Evolutionary conservation across 257 asterid genomes (phyloP).

Genomic region (Ligustrum vulgare): DNA sequence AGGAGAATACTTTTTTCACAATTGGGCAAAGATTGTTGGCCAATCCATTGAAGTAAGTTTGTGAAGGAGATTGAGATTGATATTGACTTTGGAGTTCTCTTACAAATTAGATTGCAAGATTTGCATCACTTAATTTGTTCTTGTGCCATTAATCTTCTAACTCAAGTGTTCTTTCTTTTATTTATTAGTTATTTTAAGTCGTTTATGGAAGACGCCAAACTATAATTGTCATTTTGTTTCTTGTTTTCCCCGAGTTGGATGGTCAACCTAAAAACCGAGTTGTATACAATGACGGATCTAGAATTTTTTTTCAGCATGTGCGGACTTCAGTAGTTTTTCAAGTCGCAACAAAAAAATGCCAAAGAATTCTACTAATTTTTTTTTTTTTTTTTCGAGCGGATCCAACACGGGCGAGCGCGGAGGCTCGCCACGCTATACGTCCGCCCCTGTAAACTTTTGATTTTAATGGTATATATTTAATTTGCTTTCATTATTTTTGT

Average conservation of each 20-base stretch:
- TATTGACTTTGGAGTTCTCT: conserved; percentile 10
- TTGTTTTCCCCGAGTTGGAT: background rate
- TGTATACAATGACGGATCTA: no score
- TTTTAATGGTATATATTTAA: background rate
- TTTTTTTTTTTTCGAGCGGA: no score
- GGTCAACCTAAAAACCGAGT: background rate
- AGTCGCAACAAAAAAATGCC: no score
- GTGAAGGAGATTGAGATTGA: conserved; percentile 13
- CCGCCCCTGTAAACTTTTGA: background rate
- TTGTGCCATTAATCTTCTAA: conserved; percentile 8
- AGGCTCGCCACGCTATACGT: no score
- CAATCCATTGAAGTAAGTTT: conserved; percentile 88
- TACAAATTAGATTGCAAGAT: conserved; percentile 19
- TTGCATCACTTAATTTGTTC: conserved; percentile 3
- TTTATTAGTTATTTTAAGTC: background rate
- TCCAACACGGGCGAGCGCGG: no score
- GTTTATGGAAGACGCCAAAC: background rate
- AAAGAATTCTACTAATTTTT: no score
- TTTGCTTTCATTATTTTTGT: background rate
- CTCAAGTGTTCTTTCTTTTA: conserved; percentile 1
- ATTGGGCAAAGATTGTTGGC: conserved; percentile 97
- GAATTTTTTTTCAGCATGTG: no score
- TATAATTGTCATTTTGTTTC: background rate
- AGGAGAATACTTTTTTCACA: conserved; percentile 91
- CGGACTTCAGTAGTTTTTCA: no score